phyloP scores from a whole-genome alignment of 805 yeast genomes.

The Candida vartiovaarae region DNA sequence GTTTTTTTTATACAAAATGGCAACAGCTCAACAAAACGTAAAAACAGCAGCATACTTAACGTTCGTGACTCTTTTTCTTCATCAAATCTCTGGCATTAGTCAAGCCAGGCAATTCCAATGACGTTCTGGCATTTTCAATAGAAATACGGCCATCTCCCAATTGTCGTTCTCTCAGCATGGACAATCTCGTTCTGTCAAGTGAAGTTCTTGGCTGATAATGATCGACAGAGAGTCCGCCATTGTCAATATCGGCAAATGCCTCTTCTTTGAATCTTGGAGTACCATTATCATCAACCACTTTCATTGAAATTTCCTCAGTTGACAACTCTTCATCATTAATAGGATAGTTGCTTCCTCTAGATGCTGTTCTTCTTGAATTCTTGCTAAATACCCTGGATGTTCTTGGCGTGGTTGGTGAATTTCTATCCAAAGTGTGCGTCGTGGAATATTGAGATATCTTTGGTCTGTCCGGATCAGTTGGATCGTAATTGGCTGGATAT shows the following conservation, averaged over 20 bases:
- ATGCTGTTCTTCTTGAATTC: conserved; percentile 21
- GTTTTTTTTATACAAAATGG: too few relatives aligned
- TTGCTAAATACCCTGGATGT: conserved; percentile 34
- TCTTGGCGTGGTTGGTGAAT: conserved; percentile 22
- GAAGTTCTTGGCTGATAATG: conserved; percentile 27
- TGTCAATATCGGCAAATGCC: conserved; percentile 1
- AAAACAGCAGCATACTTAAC: too few relatives aligned
- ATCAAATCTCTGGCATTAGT: conserved; percentile 30
- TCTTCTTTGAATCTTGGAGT: conserved; percentile 20
- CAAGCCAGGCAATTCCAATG: conserved; percentile 35
- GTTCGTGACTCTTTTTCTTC: conserved; percentile 14
- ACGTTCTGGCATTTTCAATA: conserved; percentile 33
- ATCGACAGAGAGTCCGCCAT: neutral
- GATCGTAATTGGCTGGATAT: conserved; percentile 66
- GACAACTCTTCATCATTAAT: conserved; percentile 23
- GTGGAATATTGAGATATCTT: conserved; percentile 41
- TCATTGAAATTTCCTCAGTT: conserved; percentile 35
- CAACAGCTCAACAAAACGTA: too few relatives aligned
- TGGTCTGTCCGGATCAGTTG: conserved; percentile 67
- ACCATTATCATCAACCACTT: conserved; percentile 20
- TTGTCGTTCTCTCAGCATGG: conserved; percentile 30
- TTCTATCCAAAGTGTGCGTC: conserved; percentile 25
- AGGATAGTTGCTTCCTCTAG: conserved; percentile 12
- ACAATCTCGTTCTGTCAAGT: conserved; percentile 30
- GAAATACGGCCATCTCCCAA: conserved; percentile 31